Evolutionary conservation across 2,329 filamentous ascomycete species (phyloP).

Genomic region (Ascochyta clinopodiicola): DNA sequence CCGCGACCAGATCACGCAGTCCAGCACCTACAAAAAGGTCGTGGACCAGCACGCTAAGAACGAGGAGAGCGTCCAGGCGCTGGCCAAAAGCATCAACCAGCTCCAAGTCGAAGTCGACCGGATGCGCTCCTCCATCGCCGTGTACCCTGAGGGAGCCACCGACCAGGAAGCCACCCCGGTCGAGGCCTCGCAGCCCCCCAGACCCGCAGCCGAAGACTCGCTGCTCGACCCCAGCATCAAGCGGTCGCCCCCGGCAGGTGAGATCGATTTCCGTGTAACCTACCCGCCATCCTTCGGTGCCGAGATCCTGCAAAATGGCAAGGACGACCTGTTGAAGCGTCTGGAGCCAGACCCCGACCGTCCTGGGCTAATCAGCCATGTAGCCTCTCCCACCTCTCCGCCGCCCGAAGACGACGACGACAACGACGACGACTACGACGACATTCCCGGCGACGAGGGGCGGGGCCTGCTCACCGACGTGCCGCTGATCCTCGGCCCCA

Average conservation of each 20-base stretch:
- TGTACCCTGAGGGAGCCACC: conserved; percentile 30
- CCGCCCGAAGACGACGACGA: conserved; percentile 67
- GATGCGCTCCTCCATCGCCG: conserved; percentile 45
- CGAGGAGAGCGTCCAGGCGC: conserved; percentile 49
- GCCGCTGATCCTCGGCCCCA: conserved; percentile 89
- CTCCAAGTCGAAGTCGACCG: conserved; percentile 49
- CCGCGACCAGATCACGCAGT: conserved; percentile 47
- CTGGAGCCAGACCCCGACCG: conserved; percentile 55
- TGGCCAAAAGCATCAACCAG: conserved; percentile 50
- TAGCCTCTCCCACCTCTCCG: conserved; percentile 50
- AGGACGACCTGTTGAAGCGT: conserved; percentile 59
- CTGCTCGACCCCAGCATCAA: conserved; percentile 45
- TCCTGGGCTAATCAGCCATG: conserved; percentile 47
- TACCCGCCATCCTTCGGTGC: conserved; percentile 57
- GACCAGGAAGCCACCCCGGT: conserved; percentile 21
- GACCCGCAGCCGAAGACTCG: conserved; percentile 36
- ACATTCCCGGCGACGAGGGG: conserved; percentile 71
- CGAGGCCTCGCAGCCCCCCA: conserved; percentile 28
- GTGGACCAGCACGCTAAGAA: conserved; percentile 48
- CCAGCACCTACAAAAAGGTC: conserved; percentile 45
- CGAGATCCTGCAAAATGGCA: conserved; percentile 58
- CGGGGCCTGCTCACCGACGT: conserved; percentile 91
- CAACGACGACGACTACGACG: conserved; percentile 76
- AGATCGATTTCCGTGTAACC: conserved; percentile 58
- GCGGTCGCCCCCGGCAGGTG: conserved; percentile 48